phyloP scores from a whole-genome alignment of 495 filamentous ascomycete genomes.

The Aspergillus bertholletiae region DNA sequence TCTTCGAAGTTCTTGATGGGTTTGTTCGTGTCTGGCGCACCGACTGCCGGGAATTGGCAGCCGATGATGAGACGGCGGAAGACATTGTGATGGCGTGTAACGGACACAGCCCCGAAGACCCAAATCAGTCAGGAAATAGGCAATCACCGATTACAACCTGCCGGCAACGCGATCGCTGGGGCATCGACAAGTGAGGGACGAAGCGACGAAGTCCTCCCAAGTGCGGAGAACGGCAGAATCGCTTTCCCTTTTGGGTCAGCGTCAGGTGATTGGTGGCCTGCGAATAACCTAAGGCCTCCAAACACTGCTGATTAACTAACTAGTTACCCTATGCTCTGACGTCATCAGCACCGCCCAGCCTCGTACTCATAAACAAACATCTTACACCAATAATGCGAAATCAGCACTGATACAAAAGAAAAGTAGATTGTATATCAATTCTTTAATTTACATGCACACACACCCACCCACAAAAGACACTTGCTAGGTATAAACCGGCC shows the following conservation, averaged over 20 bases:
- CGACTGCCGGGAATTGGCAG: conserved; percentile 45
- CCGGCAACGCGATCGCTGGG: not conserved
- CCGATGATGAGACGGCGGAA: conserved; percentile 27
- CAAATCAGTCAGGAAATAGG: conserved; percentile 18
- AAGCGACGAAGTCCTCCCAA: not conserved
- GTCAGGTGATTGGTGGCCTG: conserved; percentile 34
- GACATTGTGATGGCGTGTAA: conserved; percentile 21
- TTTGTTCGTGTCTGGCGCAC: conserved; percentile 60
- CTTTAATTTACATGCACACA: conserved; percentile 23
- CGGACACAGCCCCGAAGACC: conserved; percentile 3
- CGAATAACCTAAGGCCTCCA: conserved; percentile 7
- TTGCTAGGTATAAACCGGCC: conserved; percentile 22
- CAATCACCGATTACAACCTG: conserved; percentile 2
- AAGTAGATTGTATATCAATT: conserved; percentile 17
- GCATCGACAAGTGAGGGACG: conserved; percentile 8
- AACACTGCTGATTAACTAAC: not conserved
- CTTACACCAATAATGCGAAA: no score
- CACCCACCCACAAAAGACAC: conserved; percentile 15
- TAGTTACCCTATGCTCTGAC: not conserved
- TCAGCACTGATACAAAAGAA: conserved; percentile 1
- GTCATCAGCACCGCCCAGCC: not conserved
- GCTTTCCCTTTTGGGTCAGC: conserved; percentile 11
- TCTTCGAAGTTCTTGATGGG: conserved; percentile 56
- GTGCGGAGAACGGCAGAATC: conserved; percentile 17
- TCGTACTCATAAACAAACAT: no score